Evolutionary conservation across 1,139 yeast species (phyloP), one percentile per base, ranked within the genome.

Genomic region (Blastobotrys niveus): DNA sequence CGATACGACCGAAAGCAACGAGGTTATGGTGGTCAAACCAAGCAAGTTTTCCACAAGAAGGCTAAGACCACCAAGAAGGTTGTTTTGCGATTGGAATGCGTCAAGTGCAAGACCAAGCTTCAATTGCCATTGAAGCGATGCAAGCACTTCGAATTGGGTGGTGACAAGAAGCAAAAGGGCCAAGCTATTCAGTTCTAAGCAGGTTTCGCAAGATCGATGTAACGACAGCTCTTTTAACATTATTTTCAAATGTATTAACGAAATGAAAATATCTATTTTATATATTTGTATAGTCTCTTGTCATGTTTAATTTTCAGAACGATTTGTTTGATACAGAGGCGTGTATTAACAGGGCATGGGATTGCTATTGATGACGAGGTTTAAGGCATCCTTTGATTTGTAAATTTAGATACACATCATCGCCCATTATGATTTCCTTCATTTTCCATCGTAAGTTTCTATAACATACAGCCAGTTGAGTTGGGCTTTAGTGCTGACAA

Each of bases 1-100:
- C 89, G 99, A 81, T 91, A 91, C 80, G 98, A 93, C 93, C 95
- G 99, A 77, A 91, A 91, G 79, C 98, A 91, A 80, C 74, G 86
- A 70, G 99, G 99, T 87, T 91, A 81, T 78, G 99, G 99, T 86
- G 99, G 99, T 86, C 99, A 91, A 80, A 91, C 98, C 78, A 91
- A 88, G 82, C 98, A 85, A 72, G 86, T 93, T 77, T 91, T 91
- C 96, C 97, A 88, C 87, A 91, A 91, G 85, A 93, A 91, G 77
- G 99, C 99, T 66, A 91, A 91, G 89, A 91, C 98, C 65, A 91
- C 99, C 82, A 91, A 91, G 88, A 91, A 91, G 85, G 96, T 91
- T 73, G 98, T 91, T 61, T 83, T 91, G 72, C 91, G 96, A 80
- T 84, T 91, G 73, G 99, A 91, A 80, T 91, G 98, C 85, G 88